phyloP scores from a whole-genome alignment of 164 flowering plant species.

The Piper longum region DNA sequence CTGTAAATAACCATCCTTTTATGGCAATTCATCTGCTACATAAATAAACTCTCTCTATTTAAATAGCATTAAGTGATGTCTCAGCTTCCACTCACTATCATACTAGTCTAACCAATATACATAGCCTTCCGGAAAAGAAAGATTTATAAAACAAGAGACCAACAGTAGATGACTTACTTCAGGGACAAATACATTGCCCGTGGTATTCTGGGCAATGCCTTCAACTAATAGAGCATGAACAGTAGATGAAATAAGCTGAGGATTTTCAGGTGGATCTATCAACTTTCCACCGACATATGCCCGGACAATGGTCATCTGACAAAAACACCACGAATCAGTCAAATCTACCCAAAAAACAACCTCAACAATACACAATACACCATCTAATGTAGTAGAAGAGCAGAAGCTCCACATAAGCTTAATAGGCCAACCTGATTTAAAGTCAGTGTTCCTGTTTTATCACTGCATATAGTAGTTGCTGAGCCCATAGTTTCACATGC shows the following conservation, averaged over 20 bases:
- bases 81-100: no score
- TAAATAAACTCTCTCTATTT: no score
- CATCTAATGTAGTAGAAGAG: no score
- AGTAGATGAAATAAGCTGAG: slow-evolving; percentile 23
- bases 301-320: slow-evolving; percentile 79
- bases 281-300: slow-evolving; percentile 53
- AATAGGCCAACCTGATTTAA: slow-evolving; percentile 47
- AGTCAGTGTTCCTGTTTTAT: slow-evolving; percentile 95
- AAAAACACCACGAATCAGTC: neutral
- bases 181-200: slow-evolving; percentile 67
- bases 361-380: no score
- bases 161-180: slow-evolving; percentile 30
- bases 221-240: slow-evolving; percentile 47
- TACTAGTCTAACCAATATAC: no score
- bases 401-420: neutral
- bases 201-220: slow-evolving; percentile 80
- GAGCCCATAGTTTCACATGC: slow-evolving; percentile 99
- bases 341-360: no score
- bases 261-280: slow-evolving; percentile 38
- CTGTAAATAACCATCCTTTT: no score
- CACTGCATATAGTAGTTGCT: slow-evolving; percentile 96
- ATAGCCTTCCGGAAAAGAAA: neutral
- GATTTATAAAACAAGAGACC: neutral
- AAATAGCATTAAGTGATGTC: no score
- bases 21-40: no score